Evolutionary conservation across 2,329 filamentous ascomycete genomes (phyloP).

Genomic region (Phialemoniopsis sp.): DNA sequence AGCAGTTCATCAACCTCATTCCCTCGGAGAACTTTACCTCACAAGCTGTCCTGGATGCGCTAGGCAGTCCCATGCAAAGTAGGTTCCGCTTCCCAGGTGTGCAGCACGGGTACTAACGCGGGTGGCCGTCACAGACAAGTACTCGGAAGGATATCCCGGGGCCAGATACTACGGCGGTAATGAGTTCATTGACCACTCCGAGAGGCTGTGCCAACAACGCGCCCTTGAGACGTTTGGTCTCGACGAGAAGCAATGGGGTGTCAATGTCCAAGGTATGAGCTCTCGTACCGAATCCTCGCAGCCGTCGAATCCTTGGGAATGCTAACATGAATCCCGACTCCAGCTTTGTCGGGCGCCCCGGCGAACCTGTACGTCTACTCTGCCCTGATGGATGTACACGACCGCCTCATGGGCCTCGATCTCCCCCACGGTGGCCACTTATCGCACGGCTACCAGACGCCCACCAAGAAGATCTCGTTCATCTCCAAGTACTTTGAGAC

Average conservation of each 20-base stretch:
- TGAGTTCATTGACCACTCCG: constrained; percentile 89
- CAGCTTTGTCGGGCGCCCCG: constrained; percentile 71
- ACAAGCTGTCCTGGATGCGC: constrained; percentile 83
- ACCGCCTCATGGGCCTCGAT: constrained; percentile 94
- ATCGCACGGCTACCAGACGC: constrained; percentile 95
- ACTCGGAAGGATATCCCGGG: constrained; percentile 96
- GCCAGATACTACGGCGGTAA: constrained; percentile 97
- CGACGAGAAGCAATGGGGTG: constrained; percentile 84
- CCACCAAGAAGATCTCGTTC: constrained; percentile 92
- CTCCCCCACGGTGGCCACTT: constrained; percentile 94
- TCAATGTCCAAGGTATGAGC: constrained; percentile 81
- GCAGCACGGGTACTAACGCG: too few species aligned
- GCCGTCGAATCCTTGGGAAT: too few species aligned
- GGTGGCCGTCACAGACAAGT: constrained; percentile 78
- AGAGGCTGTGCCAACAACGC: constrained; percentile 84
- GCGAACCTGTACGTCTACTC: constrained; percentile 93
- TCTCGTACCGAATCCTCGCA: too few species aligned
- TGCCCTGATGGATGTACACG: constrained; percentile 86
- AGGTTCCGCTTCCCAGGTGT: constrained; percentile 24
- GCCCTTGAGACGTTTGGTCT: constrained; percentile 85
- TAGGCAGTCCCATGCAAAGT: constrained; percentile 96
- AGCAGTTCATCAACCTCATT: constrained; percentile 97
- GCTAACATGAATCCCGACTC: constrained; percentile 3
- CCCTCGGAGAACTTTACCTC: constrained; percentile 96
- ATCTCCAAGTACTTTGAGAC: constrained; percentile 99